Base-by-base conservation (phyloP, 257 asterid genomes). In the Buddleja alternifolia region DNA sequence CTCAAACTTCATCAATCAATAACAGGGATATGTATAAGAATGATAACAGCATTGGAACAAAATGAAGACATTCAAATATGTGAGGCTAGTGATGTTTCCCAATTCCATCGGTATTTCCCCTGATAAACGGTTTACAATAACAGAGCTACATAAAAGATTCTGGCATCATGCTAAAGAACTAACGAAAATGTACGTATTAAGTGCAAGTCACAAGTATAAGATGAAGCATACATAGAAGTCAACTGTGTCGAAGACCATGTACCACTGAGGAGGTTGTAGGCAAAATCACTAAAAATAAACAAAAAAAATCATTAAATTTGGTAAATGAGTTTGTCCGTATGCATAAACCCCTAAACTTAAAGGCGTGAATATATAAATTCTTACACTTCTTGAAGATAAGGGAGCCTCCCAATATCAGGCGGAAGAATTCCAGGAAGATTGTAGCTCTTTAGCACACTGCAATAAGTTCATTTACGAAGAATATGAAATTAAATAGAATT, bases 381-480 rank as follows among this genome's bases (percentile, higher is more conserved):
- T 75, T 76, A 88, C 95, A 91, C 75, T 10, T 79, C 82, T 72
- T 70, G 81, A 80, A 90, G 81, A 66, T 88, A 78, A 6, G 85
- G 95, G 74, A 90, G 95, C 71, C 78, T 73, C 66, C 71, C 71
- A 51, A 90, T 54, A 69, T 75, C 81, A 66, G 74, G 73, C 19
- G 97, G 92, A 77, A 88, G 92, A 66, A 72, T 70, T 67, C 97
- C 97, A 6, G 90, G 86, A 75, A 90, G 90, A 86, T 74, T 85
- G 64, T 63, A 71, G 70, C 90, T 53, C 82, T 90, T 90, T 4
- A 90, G 74, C 73, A 55, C 84, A 54, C 97, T 90, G 95, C 89
- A 80, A 57, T 19, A n/a, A n/a, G n/a, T n/a, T n/a, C n/a, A n/a
- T n/a, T n/a, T n/a, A n/a, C n/a, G n/a, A n/a, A n/a, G n/a, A n/a